Evolutionary conservation across 768 basidiomycete genomes (phyloP).

Genomic region (Boletus subparvulus): DNA sequence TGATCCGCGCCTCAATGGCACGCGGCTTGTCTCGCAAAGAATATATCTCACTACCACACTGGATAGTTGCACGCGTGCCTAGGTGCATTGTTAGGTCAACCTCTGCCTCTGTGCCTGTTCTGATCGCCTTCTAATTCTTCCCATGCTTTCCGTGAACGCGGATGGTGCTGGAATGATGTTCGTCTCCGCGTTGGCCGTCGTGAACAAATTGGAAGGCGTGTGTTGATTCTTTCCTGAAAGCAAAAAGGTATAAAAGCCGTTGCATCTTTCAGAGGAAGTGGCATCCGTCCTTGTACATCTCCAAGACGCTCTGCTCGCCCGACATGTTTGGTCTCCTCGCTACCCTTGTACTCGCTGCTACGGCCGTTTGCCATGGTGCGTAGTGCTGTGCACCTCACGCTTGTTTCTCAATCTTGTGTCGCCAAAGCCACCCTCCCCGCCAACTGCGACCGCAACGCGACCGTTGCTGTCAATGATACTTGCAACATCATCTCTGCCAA

Average conservation of each 20-base stretch:
- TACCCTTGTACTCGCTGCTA: conserved; percentile 16
- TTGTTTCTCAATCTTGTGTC: conserved; percentile 22
- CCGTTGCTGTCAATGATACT: conserved; percentile 54
- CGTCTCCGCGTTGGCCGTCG: too few species aligned
- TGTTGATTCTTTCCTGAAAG: too few species aligned
- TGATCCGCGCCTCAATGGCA: too few species aligned
- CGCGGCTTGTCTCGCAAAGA: not conserved
- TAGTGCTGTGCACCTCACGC: not conserved
- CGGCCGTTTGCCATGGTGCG: conserved; percentile 19
- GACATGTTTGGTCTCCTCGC: conserved; percentile 22
- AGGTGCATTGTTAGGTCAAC: too few species aligned
- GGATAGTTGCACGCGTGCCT: too few species aligned
- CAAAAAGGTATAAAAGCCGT: conserved; percentile 21
- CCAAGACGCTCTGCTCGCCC: not conserved
- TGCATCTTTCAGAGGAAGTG: not conserved
- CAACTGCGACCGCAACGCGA: conserved; percentile 60
- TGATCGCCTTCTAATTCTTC: too few species aligned
- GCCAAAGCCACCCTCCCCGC: conserved; percentile 45
- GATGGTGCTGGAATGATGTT: too few species aligned
- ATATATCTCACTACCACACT: not conserved
- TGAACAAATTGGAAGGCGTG: too few species aligned
- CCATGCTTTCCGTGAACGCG: too few species aligned
- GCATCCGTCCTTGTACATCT: not conserved
- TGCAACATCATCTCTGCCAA: conserved; percentile 66
- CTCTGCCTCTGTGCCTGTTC: too few species aligned